Base-by-base conservation (phyloP, 768 basidiomycete species). In the Pseudohyphozyma bogoriensis region DNA sequence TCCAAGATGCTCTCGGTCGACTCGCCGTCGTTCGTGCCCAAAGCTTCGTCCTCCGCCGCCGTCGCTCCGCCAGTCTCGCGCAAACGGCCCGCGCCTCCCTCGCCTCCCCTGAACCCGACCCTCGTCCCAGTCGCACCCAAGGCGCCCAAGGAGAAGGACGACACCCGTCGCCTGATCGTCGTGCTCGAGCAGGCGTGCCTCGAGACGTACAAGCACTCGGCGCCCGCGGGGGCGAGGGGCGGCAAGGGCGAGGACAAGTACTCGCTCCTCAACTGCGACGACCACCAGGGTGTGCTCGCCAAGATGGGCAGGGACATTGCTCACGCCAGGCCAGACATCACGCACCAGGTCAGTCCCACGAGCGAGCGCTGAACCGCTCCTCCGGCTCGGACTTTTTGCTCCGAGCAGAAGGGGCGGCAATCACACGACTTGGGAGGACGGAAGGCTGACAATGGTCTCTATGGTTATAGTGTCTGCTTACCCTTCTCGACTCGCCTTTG, bases 271-370 rank as follows among this genome's bases (percentile, higher is more conserved):
- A 99, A 99, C 75, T 97, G 95, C 74, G 95, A 97, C 73, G 95
- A 97, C 68, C 95, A 70, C 63, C 95, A 99, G 73, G 93, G 93
- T 57, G 95, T 99, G 68, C 79, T 99, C 63, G 93, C 95, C 7
- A 97, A 95, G 75, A 95, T 90, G 0, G 90, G 91, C 20, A 81
- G 93, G 72, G 95, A 99, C 75, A 97, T 97, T 63, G 95, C 95
- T 20, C 92, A 97, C 76, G 95, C 95, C n/a, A 79, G 95, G 65
- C 95, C 95, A 3, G 95, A 97, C 76, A 97, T 97, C 70, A 97
- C 95, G 0, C 95, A 99, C 73, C 95, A 96, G 82, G 91, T 89
- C 60, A 53, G 80, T 72, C 31, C 22, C n/a, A 4, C 24, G 4
- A 1, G 39, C 52, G 35, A n/a, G n/a, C n/a, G n/a, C n/a, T n/a